phyloP scores from a whole-genome alignment of 2,329 filamentous ascomycete species.

The Paraphoma chrysanthemicola region DNA sequence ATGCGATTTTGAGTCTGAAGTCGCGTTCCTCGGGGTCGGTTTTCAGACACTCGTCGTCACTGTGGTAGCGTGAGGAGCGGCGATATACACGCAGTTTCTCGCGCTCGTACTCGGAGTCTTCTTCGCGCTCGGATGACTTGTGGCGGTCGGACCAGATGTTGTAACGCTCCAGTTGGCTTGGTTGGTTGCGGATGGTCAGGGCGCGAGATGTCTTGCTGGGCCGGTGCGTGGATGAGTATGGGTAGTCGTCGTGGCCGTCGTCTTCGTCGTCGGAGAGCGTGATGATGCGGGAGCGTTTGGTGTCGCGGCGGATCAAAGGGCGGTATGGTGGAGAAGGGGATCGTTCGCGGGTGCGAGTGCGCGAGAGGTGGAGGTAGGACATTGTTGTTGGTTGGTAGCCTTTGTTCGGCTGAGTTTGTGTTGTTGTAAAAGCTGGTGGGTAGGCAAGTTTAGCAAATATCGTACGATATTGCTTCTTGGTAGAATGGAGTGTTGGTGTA shows the following conservation, averaged over 20 bases:
- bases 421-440: neutral
- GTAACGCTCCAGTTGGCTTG: constrained; percentile 41
- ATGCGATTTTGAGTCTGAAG: constrained; percentile 30
- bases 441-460: neutral
- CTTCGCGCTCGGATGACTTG: constrained; percentile 2
- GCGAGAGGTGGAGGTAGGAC: constrained; percentile 31
- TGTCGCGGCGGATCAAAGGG: constrained; percentile 29
- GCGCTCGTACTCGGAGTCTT: constrained; percentile 9
- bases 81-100: neutral
- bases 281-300: constrained; percentile 32
- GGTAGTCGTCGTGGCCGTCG: constrained; percentile 39
- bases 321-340: constrained; percentile 20
- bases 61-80: neutral
- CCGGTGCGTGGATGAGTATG: constrained; percentile 25
- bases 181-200: constrained; percentile 32
- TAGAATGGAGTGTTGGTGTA: neutral
- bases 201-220: constrained; percentile 30
- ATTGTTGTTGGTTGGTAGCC: constrained; percentile 21
- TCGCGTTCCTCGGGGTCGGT: constrained; percentile 24
- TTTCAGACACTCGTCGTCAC: constrained; percentile 11
- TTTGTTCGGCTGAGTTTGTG: neutral
- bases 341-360: constrained; percentile 29
- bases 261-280: constrained; percentile 33
- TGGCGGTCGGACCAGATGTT: constrained; percentile 35
- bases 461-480: neutral